Base-by-base conservation (phyloP, 2,329 filamentous ascomycete genomes). In the Colletotrichum truncatum region DNA sequence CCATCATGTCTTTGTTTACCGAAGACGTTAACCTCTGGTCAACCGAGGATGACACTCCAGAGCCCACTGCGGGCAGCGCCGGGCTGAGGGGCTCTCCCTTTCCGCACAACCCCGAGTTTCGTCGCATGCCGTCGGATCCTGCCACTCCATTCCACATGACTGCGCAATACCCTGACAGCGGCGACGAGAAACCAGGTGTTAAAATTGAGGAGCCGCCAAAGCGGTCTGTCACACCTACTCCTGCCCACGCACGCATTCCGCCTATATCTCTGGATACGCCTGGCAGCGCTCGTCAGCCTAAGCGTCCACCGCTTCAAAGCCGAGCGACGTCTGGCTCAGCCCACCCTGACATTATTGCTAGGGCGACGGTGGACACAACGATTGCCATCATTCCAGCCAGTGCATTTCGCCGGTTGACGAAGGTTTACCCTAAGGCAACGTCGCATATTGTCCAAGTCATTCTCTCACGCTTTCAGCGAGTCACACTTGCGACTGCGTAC, bases 361-460 rank as follows among this genome's bases (percentile, higher is more conserved):
- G 96, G 69, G 96, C 96, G 6, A 97, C 94, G 14, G 92, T 97
- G 23, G 97, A 99, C 75, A 99, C 96, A 0, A 99, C 97, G 0
- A 98, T 99, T 77, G 96, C 96, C 6, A 97, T 99, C 68, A 99
- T 99, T 62, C 97, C 97, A 1, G 96, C 96, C 1, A 97, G 94
- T 74, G 97, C 96, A 4, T 99, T 99, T 72, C 89, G 94, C 56
- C 90, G 97, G 8, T 83, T 99, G 55, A 99, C 97, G 53, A 89
- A 93, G 73, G 91, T 98, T 23, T 99, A 98, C 72, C 96, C 96
- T 9, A 97, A 97, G 80, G 94, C 97, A 9, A 98, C 96, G 2
- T 91, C 96, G 2, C 97, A 99, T 73, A 98, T 99, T 68, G 94
- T 99, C 6, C 96, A 99, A 74, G 95, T 99, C 46, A 99, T 99